phyloP scores from a whole-genome alignment of 2,329 filamentous ascomycete species.

The Neophaeococcomyces aloes region DNA sequence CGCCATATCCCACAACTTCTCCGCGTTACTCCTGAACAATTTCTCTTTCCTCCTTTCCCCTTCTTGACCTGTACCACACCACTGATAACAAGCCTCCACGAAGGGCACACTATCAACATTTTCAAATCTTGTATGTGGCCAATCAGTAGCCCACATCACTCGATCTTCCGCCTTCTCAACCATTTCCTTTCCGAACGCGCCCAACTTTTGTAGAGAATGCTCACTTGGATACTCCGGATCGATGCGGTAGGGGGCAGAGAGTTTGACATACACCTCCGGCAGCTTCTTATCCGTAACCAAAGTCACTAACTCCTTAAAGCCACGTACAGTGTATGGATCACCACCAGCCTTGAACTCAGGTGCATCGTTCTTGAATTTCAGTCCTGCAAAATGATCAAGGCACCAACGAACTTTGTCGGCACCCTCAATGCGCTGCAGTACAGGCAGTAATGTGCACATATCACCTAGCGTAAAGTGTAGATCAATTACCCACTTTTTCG shows the following conservation, averaged over 20 bases:
- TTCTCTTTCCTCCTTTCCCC: conserved; percentile 24
- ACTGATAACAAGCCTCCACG: conserved; percentile 43
- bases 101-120: conserved; percentile 47
- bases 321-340: conserved; percentile 38
- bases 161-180: conserved; percentile 35
- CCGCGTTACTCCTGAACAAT: conserved; percentile 47
- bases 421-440: conserved; percentile 38
- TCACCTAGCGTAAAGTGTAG: conserved; percentile 46
- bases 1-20: conserved; percentile 37
- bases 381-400: conserved; percentile 51
- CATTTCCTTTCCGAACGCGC: conserved; percentile 41
- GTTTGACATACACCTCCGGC: conserved; percentile 42
- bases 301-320: conserved; percentile 40
- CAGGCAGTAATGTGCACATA: conserved; percentile 38
- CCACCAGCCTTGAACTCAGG: conserved; percentile 30
- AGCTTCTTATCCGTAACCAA: conserved; percentile 32
- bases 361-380: conserved; percentile 29
- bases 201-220: conserved; percentile 36
- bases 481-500: conserved; percentile 44
- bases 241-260: conserved; percentile 50
- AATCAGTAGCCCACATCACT: conserved; percentile 52
- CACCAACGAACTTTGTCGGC: conserved; percentile 39
- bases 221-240: conserved; percentile 23
- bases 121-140: conserved; percentile 54
- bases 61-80: conserved; percentile 30